Evolutionary conservation across 257 asterid genomes (phyloP), one percentile per base, ranked within the genome.

Genomic region (Osmanthus fragrans): DNA sequence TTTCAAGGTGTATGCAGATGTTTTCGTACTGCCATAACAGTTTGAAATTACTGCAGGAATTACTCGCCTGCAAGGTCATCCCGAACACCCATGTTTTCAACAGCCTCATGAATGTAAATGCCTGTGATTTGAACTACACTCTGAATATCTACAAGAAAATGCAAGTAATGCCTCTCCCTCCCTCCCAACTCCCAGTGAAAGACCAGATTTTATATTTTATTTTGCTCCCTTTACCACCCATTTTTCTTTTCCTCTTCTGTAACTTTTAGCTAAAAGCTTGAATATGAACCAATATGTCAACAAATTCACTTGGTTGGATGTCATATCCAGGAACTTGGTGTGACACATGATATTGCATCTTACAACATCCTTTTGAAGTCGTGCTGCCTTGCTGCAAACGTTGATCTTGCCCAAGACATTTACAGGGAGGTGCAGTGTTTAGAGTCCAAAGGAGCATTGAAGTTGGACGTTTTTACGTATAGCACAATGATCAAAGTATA

Each of bases 31-130:
- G 49, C 58, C 75, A 81, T 81, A 66, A 84, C 70, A 58, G 79
- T 39, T 75, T 73, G 79, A 29, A 83, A 73, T 80, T 78, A 75
- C 74, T 87, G 77, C 97, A 92, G 99, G 97, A 85, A 74, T 82
- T 95, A 77, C 87, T 88, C 19, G 86, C 89, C 76, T 73, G 81
- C 73, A 86, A 86, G 74, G 83, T 84, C 75, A 87, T 85, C 78
- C 98, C 99, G 47, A 94, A 92, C 80, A 76, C 69, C 71, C 89
- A 89, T 58, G 96, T 94, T 80, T 77, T 91, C 89, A 94, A 94
- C 89, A 94, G 99, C 80, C 94, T 94, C 81, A 94, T 94, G 98
- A 94, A 92, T 77, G 99, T 90, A 66, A 94, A 94, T 85, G 90
- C 99, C 51, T 81, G 81, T 74, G 99, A 94, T 85, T 88, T 94